A percentile compares a stretch with the other conserved stretches of the same genome.
Evolutionary conservation across 1,139 yeast genomes (phyloP).

Genomic region (Pichia sp.): DNA sequence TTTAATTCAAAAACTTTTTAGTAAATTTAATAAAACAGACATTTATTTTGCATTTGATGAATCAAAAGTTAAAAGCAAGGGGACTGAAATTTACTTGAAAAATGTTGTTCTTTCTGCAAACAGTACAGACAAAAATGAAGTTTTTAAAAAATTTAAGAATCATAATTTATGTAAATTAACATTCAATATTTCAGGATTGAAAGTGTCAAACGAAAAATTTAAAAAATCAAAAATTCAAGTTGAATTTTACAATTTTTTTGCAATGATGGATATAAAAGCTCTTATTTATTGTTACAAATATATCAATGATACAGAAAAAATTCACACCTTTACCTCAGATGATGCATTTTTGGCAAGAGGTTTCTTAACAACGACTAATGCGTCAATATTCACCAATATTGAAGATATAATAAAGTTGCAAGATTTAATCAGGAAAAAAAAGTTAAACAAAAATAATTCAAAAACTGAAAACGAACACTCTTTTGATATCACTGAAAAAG

Average conservation of each 20-base stretch:
- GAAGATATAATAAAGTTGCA: slow-evolving; percentile 10
- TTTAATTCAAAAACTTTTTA: not conserved
- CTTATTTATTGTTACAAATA: slow-evolving; percentile 7
- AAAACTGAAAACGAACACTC: not conserved
- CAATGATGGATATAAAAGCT: slow-evolving; percentile 11
- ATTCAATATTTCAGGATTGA: slow-evolving; percentile 11
- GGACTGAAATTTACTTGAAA: slow-evolving; percentile 1
- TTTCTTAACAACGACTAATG: slow-evolving; percentile 15
- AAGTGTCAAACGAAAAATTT: not conserved
- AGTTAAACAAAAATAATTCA: not conserved
- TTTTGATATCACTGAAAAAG: not conserved
- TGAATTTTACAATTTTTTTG: slow-evolving; percentile 17
- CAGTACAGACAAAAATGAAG: slow-evolving; percentile 8
- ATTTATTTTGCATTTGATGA: slow-evolving; percentile 15
- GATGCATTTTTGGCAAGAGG: slow-evolving; percentile 16
- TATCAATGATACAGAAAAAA: slow-evolving; percentile 9
- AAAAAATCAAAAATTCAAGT: slow-evolving; percentile 8
- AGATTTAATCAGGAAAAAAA: not conserved
- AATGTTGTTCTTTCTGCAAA: slow-evolving; percentile 10
- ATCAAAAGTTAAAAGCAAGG: not conserved
- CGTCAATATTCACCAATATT: slow-evolving; percentile 8
- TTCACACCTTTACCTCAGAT: slow-evolving; percentile 9
- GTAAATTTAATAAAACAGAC: slow-evolving; percentile 5
- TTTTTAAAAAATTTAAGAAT: slow-evolving; percentile 3
- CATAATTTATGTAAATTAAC: slow-evolving; percentile 13